Base-by-base conservation (phyloP, 1,139 yeast species). In the Meyerozyma smithsonii region DNA sequence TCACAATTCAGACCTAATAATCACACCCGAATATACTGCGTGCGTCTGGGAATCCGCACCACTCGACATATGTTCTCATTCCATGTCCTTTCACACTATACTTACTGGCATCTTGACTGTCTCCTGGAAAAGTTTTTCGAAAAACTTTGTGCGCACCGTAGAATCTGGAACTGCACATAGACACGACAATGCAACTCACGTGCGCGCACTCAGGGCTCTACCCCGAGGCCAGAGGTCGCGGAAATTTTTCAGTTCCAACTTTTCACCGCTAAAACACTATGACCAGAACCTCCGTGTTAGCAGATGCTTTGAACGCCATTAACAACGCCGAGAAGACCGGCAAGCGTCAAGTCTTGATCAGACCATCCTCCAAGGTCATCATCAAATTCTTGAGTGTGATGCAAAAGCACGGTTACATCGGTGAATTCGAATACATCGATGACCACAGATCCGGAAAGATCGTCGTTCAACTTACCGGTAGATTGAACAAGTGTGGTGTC, bases 321-420 rank as follows among this genome's bases (percentile, higher is more conserved):
- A 88, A 90, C 90, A 92, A 92, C 72, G 98, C 98, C 71, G 98
- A 92, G 79, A 92, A 90, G 77, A 83, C 97, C 69, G 98, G 98
- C 74, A 92, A 92, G 79, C 87, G 98, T 77, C 98, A 92, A 80
- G 98, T 92, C 58, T 75, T 92, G 69, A 81, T 92, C 71, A 88
- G 98, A 83, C 98, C 98, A 55, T 90, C 97, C 42, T 92, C 98
- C 65, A 92, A 92, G 81, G 98, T 92, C 59, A 89, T 92, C 72
- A 78, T 92, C 79, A 92, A 89, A 77, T 92, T 90, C 73, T 79
- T 92, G 72, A 81, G 88, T 64, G 98, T 92, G 57, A 90, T 92
- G 87, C 98, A 92, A 79, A 88, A 82, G 79, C 97, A 92, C 72
- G 96, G 97, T 59, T 92, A 92, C 92, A 90, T 92, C 77, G 97